Evolutionary conservation across 768 basidiomycete genomes (phyloP), one percentile per base, ranked within the genome.

Genomic region (Boletus rubropictus): DNA sequence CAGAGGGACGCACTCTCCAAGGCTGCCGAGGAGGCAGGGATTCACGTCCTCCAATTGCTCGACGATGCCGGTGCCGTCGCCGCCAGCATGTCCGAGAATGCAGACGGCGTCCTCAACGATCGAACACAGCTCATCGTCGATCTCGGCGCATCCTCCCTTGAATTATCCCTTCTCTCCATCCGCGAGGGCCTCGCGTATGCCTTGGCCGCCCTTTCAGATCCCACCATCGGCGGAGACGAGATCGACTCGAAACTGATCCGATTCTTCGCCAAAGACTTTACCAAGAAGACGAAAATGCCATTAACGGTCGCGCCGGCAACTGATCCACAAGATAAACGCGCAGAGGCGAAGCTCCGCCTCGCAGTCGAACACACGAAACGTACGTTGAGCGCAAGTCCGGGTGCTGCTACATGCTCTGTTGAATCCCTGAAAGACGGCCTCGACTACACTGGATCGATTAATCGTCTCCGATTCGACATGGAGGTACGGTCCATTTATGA

Each of bases 311-410:
- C 73, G 44, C 82, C 84, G 1, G 70, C 84, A 5, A 71, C 72
- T 3, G 72, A 79, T 18, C 54, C 71, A 15, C 71, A 73, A 27
- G 87, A 93, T 68, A 75, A 81, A 58, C 88, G 96, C 20, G 89
- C 94, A 1, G 86, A 91, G 59, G 89, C 91, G n/a, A 95, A 94
- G 62, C 81, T 99, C 22, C 80, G 86, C 9, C 80, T 98, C 18
- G 91, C 93, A 7, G 81, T 96, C 46, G 93, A 97, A 63, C 86
- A 92, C 64, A 95, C 92, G 24, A 99, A 97, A 70, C 82, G 93
- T 54, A 92, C 91, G 0, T 75, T 98, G 54, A 84, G 82, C 42
- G 94, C 95, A 0, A 86, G 84, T 4, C 78, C 85, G 3, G 86
- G 86, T 12, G 89, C 92, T 1, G 93, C 91, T 2, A 88, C 89